Base-by-base conservation (phyloP, 129 eudicot species). In the Dittrichia graveolens region DNA sequence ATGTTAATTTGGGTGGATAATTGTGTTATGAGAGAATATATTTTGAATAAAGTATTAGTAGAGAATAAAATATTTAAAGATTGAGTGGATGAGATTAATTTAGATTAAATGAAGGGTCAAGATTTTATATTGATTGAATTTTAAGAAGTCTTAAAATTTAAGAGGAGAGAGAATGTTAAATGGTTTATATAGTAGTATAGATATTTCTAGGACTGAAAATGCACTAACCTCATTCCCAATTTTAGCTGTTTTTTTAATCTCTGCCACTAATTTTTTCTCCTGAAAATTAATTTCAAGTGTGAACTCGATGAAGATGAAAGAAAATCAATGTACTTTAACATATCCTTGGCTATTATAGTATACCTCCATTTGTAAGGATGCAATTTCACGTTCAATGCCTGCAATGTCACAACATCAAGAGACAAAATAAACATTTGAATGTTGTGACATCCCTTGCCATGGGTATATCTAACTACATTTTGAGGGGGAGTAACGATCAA, bases 181-280 rank as follows among this genome's bases (percentile, higher is more conserved):
- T n/a, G n/a, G n/a, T n/a, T n/a, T n/a, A n/a, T n/a, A n/a, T n/a
- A n/a, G n/a, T n/a, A 11, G 24, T 31, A 57, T 19, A 4, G n/a
- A 63, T 38, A 19, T 35, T 0, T 74, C 24, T 24, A 3, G 31
- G 10, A 34, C 9, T 38, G 42, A 73, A 15, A 58, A 71, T 49
- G 58, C 9, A 84, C 87, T 72, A 76, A 77, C 96, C 97, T 92
- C 97, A 16, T 92, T 92, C 74, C 97, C 97, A 37, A 85, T 81
- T 80, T 92, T 92, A 37, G 97, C 97, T 47, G 96, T 89, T 80
- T 87, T 83, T 84, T 92, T 92, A 75, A 92, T 92, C 94, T 92
- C 97, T 2, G 97, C 97, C 63, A 92, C 97, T 35, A 92, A 77
- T 73, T 82, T 89, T 81, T 65, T 89, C 91, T 92, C 97, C 97